Conservation (phyloP, 1,284 basidiomycete species). For the Ustilago trichophora region DNA sequence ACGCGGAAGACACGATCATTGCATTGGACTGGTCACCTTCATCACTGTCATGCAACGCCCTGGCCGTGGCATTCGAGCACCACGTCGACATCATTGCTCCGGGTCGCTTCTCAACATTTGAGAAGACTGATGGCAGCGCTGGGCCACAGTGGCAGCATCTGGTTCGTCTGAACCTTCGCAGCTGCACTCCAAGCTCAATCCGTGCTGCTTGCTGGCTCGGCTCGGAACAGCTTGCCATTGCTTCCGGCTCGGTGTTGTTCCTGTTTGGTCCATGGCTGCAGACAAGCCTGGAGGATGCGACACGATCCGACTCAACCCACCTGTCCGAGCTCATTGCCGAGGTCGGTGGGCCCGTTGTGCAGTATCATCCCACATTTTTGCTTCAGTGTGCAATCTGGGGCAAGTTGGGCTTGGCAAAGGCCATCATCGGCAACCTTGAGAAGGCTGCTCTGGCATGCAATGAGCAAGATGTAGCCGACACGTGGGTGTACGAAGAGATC, state of each 20-base stretch:
- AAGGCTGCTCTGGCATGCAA: slow-evolving; percentile 18
- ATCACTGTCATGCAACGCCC: slow-evolving; percentile 5
- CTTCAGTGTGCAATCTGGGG: slow-evolving; percentile 43
- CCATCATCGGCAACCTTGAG: slow-evolving; percentile 32
- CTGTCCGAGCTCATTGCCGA: slow-evolving; percentile 36
- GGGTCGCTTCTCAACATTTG: slow-evolving; percentile 1
- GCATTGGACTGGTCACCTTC: slow-evolving; percentile 44
- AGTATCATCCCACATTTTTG: slow-evolving; percentile 47
- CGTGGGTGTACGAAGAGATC: slow-evolving; percentile 32
- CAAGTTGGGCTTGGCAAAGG: slow-evolving; percentile 30
- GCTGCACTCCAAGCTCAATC: slow-evolving; percentile 27
- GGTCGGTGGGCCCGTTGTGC: slow-evolving; percentile 33
- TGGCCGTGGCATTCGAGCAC: slow-evolving; percentile 32
- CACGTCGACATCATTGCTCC: slow-evolving; percentile 31
- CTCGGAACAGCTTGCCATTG: slow-evolving; percentile 29
- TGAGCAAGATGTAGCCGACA: slow-evolving; percentile 14
- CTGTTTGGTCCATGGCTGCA: slow-evolving; percentile 31
- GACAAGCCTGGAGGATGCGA: background rate
- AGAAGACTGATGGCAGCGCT: too few relatives aligned
- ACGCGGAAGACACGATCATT: slow-evolving; percentile 4
- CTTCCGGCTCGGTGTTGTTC: slow-evolving; percentile 31
- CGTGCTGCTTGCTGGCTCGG: slow-evolving; percentile 32
- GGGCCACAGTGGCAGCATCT: slow-evolving; percentile 16
- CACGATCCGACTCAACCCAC: background rate
- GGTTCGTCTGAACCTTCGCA: slow-evolving; percentile 17